phyloP scores from a whole-genome alignment of 225 moss, liverwort and hornwort species.

The Antitrichia curtipendula region DNA sequence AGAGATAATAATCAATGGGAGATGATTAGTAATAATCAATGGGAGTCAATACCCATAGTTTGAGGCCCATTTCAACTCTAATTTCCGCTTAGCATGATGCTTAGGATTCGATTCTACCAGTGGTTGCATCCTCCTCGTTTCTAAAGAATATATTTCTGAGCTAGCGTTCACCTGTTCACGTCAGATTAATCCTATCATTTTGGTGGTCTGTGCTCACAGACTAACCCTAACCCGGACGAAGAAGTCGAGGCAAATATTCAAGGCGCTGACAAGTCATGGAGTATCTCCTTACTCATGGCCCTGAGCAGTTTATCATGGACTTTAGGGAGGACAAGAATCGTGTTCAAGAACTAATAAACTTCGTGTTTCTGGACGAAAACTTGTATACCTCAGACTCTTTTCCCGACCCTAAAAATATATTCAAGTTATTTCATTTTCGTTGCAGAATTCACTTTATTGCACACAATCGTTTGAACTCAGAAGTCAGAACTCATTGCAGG shows the following conservation, averaged over 20 bases:
- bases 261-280: constrained; percentile 22
- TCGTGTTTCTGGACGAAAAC: constrained; percentile 14
- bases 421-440: not conserved
- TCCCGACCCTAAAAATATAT: not conserved
- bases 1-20: not conserved
- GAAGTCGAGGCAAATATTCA: constrained; percentile 25
- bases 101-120: not conserved
- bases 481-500: not conserved
- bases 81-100: not conserved
- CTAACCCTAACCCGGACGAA: not conserved
- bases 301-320: constrained; percentile 19
- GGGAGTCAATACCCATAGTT: not conserved
- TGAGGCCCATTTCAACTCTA: not conserved
- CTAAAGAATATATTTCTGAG: not conserved
- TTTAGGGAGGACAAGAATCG: constrained; percentile 18
- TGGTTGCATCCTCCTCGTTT: not conserved
- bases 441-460: not conserved
- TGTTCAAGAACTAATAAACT: constrained; percentile 19
- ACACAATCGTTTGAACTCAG: not conserved
- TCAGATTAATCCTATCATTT: not conserved
- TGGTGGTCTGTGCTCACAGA: not conserved
- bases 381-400: constrained; percentile 4
- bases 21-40: not conserved
- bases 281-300: constrained; percentile 30
- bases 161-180: not conserved